Percentiles rank a stretch among this genome's conserved stretches.
These are phyloP conservation scores for Juncus effusus DNA, from an alignment of 176 grass and related monocot species.

Conservation along the genomic window DNA sequence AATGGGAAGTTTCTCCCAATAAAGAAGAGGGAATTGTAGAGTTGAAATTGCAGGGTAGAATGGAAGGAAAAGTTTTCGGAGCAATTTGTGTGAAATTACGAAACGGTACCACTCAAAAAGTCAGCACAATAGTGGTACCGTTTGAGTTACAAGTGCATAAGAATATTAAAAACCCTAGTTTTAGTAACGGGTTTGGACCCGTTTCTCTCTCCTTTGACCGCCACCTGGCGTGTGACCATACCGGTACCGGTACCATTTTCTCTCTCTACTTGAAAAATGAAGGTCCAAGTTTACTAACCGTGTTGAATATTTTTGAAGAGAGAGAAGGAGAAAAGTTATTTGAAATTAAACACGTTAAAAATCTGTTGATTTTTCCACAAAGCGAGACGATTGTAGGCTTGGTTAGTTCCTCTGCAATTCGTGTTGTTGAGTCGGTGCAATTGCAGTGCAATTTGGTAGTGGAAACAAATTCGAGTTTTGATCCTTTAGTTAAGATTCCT, in stretches of 20 bases:
- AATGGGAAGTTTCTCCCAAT: constrained; percentile 63
- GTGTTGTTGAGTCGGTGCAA: background rate
- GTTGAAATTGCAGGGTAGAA: constrained; percentile 53
- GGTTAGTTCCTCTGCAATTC: constrained; percentile 43
- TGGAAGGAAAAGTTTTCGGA: constrained; percentile 65
- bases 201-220: constrained; percentile 57
- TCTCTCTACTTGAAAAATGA: constrained; percentile 74
- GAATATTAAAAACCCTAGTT: background rate
- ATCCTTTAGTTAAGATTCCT: constrained; percentile 60
- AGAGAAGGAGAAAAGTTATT: constrained; percentile 44
- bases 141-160: constrained; percentile 73
- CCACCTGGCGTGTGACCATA: constrained; percentile 39
- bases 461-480: constrained; percentile 61
- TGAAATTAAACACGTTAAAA: constrained; percentile 59
- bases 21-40: constrained; percentile 46
- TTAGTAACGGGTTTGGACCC: constrained; percentile 34
- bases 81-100: constrained; percentile 75
- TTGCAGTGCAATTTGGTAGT: constrained; percentile 62
- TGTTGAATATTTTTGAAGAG: constrained; percentile 53
- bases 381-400: constrained; percentile 65
- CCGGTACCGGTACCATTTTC: constrained; percentile 39
- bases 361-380: constrained; percentile 63
- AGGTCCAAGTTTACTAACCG: constrained; percentile 38
- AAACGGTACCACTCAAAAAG: constrained; percentile 37
- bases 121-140: constrained; percentile 55